A percentile compares a stretch with the other conserved stretches of the same genome.
Conservation (phyloP, 768 basidiomycete genomes). For the Phylloporus rhodoxanthus region DNA sequence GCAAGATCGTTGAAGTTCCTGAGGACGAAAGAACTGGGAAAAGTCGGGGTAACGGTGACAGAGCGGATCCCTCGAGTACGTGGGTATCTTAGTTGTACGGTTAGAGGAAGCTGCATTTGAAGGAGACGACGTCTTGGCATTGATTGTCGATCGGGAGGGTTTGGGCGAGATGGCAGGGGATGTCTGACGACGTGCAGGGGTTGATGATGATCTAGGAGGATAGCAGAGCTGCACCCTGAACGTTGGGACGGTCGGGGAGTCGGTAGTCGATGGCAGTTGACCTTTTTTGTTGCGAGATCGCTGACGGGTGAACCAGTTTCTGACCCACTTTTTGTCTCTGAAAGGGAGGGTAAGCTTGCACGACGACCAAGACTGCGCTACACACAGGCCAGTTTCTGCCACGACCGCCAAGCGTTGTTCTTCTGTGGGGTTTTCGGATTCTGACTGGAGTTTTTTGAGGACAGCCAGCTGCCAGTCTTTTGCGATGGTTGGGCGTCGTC, state of each 20-base stretch:
- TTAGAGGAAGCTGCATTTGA: not conserved
- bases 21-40: conserved; percentile 26
- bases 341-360: conserved; percentile 3
- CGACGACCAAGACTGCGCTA: conserved; percentile 5
- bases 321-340: conserved; percentile 29
- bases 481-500: conserved; percentile 15
- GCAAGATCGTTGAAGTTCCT: conserved; percentile 8
- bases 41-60: conserved; percentile 30
- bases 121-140: not conserved
- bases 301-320: conserved; percentile 27
- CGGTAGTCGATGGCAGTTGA: not conserved
- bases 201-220: not conserved
- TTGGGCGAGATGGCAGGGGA: not conserved
- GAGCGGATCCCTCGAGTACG: conserved; percentile 30
- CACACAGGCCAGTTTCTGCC: conserved; percentile 29
- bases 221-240: conserved; percentile 11
- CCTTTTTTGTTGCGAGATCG: conserved; percentile 17
- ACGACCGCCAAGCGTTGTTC: conserved; percentile 18
- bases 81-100: not conserved
- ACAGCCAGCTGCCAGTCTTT: conserved; percentile 27
- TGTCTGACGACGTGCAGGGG: not conserved
- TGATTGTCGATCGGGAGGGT: not conserved
- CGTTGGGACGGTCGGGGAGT: conserved; percentile 1
- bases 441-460: conserved; percentile 21
- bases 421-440: conserved; percentile 20